Evolutionary conservation across 75 land plant species (phyloP), one percentile per base, ranked within the genome.

Genomic region (Sequoia sempervirens): DNA sequence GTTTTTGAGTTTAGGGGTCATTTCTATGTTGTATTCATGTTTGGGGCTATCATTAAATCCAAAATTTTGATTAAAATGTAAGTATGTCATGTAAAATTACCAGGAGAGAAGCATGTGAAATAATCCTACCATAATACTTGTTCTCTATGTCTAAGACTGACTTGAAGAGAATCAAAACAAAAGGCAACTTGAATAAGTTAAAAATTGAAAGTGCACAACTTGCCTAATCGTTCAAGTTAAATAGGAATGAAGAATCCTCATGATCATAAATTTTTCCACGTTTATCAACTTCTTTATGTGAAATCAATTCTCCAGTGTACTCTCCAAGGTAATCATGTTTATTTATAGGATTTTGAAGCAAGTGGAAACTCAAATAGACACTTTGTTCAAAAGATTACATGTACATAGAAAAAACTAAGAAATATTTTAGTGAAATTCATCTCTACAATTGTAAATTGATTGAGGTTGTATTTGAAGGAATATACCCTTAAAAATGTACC

Each of bases 271-370:
- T 95, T 82, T 97, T 97, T 80, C 99, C 99, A 68, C 99, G 96
- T 81, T 95, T 97, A 69, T 97, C 99, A 84, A 98, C 99, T 89
- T 97, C 99, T 80, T 90, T 86, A 75, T 97, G 98, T 36, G 99
- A 97, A 41, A 97, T 95, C 70, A 97, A 87, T 90, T 97, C 99
- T 17, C 99, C 99, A 30, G 99, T 97, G 83, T 97, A 97, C 75
- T 97, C 99, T 82, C 99, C 99, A 81, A 97, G 98, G 83, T 95
- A 97, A 82, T 97, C 99, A 92, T 97, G 92, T 84, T 94, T 95
- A 52, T 92, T 93, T 38, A 97, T 98, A 74, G 99, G 89, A 68
- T 94, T 97, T 98, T 97, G 90, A 50, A 83, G 86, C 61, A 69
- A 79, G 23, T 76, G 45, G 12, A 32, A n/a, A 74, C 37, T 54